These are phyloP conservation scores for Jaapia argillacea DNA, from an alignment of 768 basidiomycete genomes.

Conservation along the genomic window DNA sequence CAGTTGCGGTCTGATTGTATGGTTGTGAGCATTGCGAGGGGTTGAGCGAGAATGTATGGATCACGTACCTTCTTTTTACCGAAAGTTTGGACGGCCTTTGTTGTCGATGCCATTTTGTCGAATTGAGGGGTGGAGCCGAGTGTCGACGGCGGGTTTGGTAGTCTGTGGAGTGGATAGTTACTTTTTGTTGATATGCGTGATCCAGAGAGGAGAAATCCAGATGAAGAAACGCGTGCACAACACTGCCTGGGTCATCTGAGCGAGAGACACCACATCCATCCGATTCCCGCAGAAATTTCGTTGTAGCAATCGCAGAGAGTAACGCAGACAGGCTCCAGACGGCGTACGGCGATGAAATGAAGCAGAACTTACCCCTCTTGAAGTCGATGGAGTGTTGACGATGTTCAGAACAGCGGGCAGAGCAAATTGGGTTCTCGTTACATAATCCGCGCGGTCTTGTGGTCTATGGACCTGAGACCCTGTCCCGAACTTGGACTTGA, in stretches of 20 bases:
- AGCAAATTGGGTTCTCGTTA: too few species aligned
- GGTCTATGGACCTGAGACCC: too few species aligned
- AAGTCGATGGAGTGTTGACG: constrained; percentile 13
- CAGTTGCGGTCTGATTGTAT: constrained; percentile 83
- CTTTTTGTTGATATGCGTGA: too few species aligned
- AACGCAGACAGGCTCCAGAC: too few species aligned
- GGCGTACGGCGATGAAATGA: too few species aligned
- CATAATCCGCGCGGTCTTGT: too few species aligned
- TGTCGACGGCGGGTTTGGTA: constrained; percentile 9
- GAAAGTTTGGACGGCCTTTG: constrained; percentile 96
- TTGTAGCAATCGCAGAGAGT: too few species aligned
- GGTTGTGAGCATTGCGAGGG: constrained; percentile 4
- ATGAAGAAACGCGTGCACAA: too few species aligned
- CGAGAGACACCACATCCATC: constrained; percentile 28
- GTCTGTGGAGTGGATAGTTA: neutral
- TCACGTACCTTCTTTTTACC: constrained; percentile 95
- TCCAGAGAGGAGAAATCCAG: too few species aligned
- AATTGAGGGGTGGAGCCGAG: constrained; percentile 11
- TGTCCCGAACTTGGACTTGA: too few species aligned
- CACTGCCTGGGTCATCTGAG: constrained; percentile 27
- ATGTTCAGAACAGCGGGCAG: too few species aligned
- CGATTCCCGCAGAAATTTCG: constrained; percentile 7
- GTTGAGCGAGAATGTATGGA: too few species aligned
- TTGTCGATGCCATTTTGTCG: constrained; percentile 58
- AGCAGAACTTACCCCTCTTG: constrained; percentile 29